Percentiles rank a stretch among this genome's conserved stretches.
Conservation (phyloP, 2,329 filamentous ascomycete species). For the Talaromyces rugulosus region DNA sequence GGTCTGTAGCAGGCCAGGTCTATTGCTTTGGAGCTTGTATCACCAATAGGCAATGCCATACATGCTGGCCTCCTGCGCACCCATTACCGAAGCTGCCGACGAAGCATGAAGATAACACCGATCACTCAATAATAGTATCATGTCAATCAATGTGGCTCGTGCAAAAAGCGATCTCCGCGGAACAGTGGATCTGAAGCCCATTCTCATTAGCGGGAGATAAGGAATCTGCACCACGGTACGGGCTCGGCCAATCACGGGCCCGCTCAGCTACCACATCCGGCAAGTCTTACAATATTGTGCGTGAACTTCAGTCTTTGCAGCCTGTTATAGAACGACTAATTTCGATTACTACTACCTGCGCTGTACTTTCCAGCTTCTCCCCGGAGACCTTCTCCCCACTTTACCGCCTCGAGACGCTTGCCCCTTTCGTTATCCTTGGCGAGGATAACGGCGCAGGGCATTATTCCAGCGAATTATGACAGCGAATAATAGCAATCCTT, state of each 20-base stretch:
- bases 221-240: neutral
- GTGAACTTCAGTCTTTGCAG: neutral
- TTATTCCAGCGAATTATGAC: neutral
- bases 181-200: neutral
- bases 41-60: neutral
- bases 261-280: neutral
- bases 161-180: neutral
- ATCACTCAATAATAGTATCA: neutral
- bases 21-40: neutral
- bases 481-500: neutral
- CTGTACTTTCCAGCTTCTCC: neutral
- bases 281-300: neutral
- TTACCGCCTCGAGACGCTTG: neutral
- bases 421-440: neutral
- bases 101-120: neutral
- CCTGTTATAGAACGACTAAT: neutral
- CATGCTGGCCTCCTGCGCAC: neutral
- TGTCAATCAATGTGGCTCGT: neutral
- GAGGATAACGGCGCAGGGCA: neutral
- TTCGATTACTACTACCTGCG: neutral
- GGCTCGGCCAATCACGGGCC: neutral
- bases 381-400: neutral
- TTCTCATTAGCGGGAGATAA: neutral
- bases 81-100: neutral
- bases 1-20: neutral